Base-by-base conservation (phyloP, 305 asterid species). In the Fraxinus floribunda region DNA sequence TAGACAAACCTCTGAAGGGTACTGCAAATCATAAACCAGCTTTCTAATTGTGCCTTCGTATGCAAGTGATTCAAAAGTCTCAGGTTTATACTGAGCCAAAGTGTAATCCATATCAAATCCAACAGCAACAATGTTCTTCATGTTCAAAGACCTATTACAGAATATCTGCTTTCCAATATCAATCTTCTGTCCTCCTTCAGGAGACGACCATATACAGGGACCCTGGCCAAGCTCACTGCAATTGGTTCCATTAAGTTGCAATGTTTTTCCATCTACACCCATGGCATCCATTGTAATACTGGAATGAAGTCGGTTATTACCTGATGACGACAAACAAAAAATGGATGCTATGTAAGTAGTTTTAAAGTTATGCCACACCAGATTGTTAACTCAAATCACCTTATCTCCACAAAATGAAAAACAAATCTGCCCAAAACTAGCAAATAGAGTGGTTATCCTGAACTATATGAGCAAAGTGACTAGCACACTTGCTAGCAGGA, bases 61-160 rank as follows among this genome's bases (percentile, higher is more conserved):
- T 62, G 92, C 89, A 83, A 89, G 91, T 35, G 88, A 83, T 76
- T 89, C 92, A 66, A 89, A 89, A 20, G 92, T 89, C 78, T 89
- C 91, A 34, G 91, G 85, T 68, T 82, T 89, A 85, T 89, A 89
- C 38, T 89, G 91, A 0, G 92, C 92, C 81, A 89, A 82, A 5
- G 92, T 89, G 73, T 89, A 89, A 81, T 89, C 92, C 92, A 88
- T 89, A 77, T 89, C 92, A 75, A 89, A 89, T 68, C 92, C 92
- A 80, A 89, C 92, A 78, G 92, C 90, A 80, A 86, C 90, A 15
- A 89, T 88, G 35, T 75, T 89, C 79, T 79, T 88, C 92, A 89
- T 88, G 83, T 89, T 89, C 73, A 89, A 60, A 44, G 92, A 80
- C 82, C 92, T 85, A 80, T 89, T 89, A 83, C 92, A 89, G 83